phyloP scores from a whole-genome alignment of 371 early-diverging fungal species.

The Mucor plumbeus region DNA sequence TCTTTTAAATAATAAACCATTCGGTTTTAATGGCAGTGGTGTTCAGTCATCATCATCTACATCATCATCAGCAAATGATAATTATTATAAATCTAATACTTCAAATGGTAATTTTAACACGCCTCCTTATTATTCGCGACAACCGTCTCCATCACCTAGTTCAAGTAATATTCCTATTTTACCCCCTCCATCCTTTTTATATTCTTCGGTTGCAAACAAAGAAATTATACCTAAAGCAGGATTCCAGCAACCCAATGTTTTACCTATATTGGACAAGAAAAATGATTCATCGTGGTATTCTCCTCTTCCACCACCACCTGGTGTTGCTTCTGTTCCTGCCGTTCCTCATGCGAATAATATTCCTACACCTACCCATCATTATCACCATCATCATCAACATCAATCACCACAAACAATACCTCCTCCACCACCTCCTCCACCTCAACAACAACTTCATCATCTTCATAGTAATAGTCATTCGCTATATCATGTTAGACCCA shows the following conservation, averaged over 20 bases:
- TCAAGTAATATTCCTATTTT: conserved; percentile 13
- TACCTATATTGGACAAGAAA: conserved; percentile 2
- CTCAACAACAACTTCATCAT: background rate
- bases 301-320: background rate
- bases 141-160: conserved; percentile 19
- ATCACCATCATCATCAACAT: conserved; percentile 5
- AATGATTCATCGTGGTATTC: conserved; percentile 15
- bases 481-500: background rate
- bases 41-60: conserved; percentile 5
- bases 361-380: background rate
- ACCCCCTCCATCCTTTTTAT: background rate
- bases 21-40: conserved; percentile 1
- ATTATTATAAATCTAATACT: background rate
- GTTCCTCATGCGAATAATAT: background rate
- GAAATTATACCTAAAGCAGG: conserved; percentile 15
- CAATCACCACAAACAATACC: conserved; percentile 12
- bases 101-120: conserved; percentile 13
- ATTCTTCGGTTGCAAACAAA: conserved; percentile 3
- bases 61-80: background rate
- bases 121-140: conserved; percentile 25
- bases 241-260: conserved; percentile 6
- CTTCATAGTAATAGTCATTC: background rate
- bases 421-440: background rate
- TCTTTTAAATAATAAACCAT: conserved; percentile 18
- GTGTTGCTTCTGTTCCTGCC: background rate